Percentiles rank a stretch among this genome's conserved stretches.
Conservation (phyloP, 2,329 filamentous ascomycete species). For the Cladosporium phlei region DNA sequence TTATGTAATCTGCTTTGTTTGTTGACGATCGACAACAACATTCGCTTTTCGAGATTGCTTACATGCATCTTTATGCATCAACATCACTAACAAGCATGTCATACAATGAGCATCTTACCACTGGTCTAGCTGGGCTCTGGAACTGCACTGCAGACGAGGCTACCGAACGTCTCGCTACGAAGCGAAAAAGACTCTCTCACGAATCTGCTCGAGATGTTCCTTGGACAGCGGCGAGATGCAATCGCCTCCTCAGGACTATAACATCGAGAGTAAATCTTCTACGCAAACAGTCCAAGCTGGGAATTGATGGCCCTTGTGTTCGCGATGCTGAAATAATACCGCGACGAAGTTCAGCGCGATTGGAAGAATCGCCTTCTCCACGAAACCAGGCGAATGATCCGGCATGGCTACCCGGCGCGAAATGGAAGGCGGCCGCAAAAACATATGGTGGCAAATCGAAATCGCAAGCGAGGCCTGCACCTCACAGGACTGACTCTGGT, state of each 20-base stretch:
- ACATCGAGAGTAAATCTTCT: conserved; percentile 38
- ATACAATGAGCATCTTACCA: conserved; percentile 14
- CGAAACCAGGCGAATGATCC: conserved; percentile 15
- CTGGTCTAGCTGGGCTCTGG: conserved; percentile 1
- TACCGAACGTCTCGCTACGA: conserved; percentile 2
- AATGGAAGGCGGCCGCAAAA: background rate
- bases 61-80: too few relatives aligned
- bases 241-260: conserved; percentile 39
- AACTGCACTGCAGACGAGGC: conserved; percentile 1
- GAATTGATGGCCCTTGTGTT: background rate
- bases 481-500: background rate
- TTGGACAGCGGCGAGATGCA: conserved; percentile 42
- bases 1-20: conserved; percentile 4
- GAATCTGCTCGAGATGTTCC: conserved; percentile 21
- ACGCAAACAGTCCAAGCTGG: conserved; percentile 23
- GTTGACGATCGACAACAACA: conserved; percentile 5
- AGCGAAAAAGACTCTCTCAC: conserved; percentile 14
- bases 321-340: background rate
- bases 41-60: too few relatives aligned
- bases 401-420: conserved; percentile 17
- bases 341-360: background rate
- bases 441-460: conserved; percentile 10
- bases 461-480: background rate
- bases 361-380: background rate
- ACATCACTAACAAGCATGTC: background rate